These are phyloP conservation scores for Tulasnella sp. DNA, from an alignment of 768 basidiomycete genomes.

Conservation along the genomic window DNA sequence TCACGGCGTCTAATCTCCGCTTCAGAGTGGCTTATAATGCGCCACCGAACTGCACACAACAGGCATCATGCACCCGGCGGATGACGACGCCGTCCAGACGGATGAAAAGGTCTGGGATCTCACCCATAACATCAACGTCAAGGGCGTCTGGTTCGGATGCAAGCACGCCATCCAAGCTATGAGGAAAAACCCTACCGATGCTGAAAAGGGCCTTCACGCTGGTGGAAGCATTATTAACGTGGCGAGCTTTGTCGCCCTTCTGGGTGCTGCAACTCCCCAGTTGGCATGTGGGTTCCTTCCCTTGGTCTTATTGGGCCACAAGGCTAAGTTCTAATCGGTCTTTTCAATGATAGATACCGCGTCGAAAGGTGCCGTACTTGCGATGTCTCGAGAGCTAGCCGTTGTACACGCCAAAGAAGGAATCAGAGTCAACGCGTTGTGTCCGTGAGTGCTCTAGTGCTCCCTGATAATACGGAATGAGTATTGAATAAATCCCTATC, in stretches of 20 bases:
- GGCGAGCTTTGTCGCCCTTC: constrained; percentile 89
- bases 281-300: constrained; percentile 71
- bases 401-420: constrained; percentile 98
- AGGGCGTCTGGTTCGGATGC: constrained; percentile 99
- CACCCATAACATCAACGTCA: constrained; percentile 89
- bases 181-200: constrained; percentile 83
- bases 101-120: constrained; percentile 95
- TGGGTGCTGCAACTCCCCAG: constrained; percentile 97
- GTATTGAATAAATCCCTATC: not conserved
- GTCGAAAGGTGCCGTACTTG: constrained; percentile 79
- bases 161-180: constrained; percentile 97
- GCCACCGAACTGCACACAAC: not conserved
- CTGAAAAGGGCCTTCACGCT: constrained; percentile 63
- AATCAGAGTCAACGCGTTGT: constrained; percentile 90
- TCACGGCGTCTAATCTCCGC: not conserved
- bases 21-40: not conserved
- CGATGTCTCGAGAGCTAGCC: constrained; percentile 95
- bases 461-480: not conserved
- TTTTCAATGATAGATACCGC: constrained; percentile 21
- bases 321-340: constrained; percentile 19
- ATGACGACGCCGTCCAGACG: constrained; percentile 93
- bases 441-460: constrained; percentile 60
- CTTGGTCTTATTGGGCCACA: not conserved
- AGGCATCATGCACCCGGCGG: constrained; percentile 98
- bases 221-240: constrained; percentile 94